Evolutionary conservation across 176 grass and related monocot species (phyloP), one percentile per base, ranked within the genome.

Genomic region (Rhynchospora pubera): DNA sequence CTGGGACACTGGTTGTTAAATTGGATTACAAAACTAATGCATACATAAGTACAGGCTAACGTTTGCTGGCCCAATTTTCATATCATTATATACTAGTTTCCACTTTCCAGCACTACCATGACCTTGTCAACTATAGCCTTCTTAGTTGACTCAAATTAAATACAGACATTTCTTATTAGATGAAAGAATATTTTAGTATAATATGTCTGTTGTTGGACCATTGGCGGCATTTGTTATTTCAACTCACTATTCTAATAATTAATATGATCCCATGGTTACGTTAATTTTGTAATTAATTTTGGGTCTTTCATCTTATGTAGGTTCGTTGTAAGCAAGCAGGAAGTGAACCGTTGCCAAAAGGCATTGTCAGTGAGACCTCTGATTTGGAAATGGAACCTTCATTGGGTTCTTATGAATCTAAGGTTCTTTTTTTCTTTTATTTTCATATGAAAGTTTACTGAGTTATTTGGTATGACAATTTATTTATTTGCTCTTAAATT

Each of bases 341-440:
- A 73, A 94, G 88, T 80, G 88, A 97, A 63, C 30, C 85, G 18
- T 85, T 97, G 87, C 94, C 94, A 12, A 87, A 85, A 85, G 94
- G 94, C 60, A 94, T 97, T 72, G 87, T 94, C 60, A 85, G 86
- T 18, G 80, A 77, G 47, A 94, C 78, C 15, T 89, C 94, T 79
- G 87, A 97, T 84, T 89, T 94, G 56, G 88, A 97, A 75, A 82
- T 92, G 86, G 80, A 88, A 76, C 86, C 87, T 0, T 83, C 91
- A 2, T 82, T 85, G 53, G 94, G 92, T 47, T 86, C 86, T 6
- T 84, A 83, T 45, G 82, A 83, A 48, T 66, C 82, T 24, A 79
- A 76, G 88, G 88, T 86, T 7, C 12, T 22, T 30, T 46, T 56
- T 55, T 52, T 21, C 32, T 66, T 66, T 65, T 53, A 28, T 63